Evolutionary conservation across 805 yeast species (phyloP), one percentile per base, ranked within the genome.

Genomic region (Komagataella pastoris): DNA sequence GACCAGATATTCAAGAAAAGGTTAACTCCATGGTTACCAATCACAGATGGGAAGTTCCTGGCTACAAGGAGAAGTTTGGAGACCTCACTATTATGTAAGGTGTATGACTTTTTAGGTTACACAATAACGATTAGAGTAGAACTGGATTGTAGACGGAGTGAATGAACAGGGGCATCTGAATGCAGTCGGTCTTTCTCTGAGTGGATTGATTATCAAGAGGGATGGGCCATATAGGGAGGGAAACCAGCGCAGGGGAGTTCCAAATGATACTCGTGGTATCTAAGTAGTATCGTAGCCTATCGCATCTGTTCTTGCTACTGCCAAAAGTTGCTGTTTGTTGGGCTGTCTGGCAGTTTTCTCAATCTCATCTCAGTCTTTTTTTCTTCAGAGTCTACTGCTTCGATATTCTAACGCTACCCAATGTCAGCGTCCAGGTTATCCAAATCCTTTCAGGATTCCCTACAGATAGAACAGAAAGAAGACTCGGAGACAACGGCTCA

Each of bases 21-120:
- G 96, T 90, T 61, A 79, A 75, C 65, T 88, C 88, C 75, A 84
- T 91, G 93, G 89, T 93, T 64, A 81, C 84, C 80, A 84, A 90
- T 79, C 96, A 97, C 73, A 86, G 86, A 77, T 90, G 96, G 95
- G 88, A 87, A 66, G 95, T 90, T 61, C 98, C 98, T 64, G 96
- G 97, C 64, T 93, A 93, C 83, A 83, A 86, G 74, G 98, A 93
- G 74, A 93, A 90, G 83, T 93, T 93, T 71, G 98, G 98, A 72
- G 88, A 86, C 70, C 81, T 91, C 74, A 88, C 91, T 65, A 88
- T 89, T 70, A 93, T 91, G 97, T 79, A 73, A 69, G 57, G 47
- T 43, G 36, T 21, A 47, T 44, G 43, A 47, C 36, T 50, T 49
- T 19, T 17, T 19, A 45, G 21, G 19, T 45, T 17, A 30, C 40